These are phyloP conservation scores for Lentinula novae-zelandiae DNA, from an alignment of 1,284 basidiomycete species.

Conservation along the genomic window DNA sequence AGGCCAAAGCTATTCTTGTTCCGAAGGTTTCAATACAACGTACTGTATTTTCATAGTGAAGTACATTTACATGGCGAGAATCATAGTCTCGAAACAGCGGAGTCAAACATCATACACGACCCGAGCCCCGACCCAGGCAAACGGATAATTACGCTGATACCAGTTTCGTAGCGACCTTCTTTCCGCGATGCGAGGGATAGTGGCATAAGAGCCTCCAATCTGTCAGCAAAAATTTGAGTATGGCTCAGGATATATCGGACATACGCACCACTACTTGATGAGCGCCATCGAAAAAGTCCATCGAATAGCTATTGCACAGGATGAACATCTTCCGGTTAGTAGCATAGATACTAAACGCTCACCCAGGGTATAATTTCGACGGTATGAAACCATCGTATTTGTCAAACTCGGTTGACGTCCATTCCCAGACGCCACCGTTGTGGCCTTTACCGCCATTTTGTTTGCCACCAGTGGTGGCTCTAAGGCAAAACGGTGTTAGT, in stretches of 20 bases:
- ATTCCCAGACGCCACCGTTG: constrained; percentile 99
- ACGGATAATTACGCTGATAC: constrained; percentile 58
- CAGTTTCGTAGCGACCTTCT: constrained; percentile 79
- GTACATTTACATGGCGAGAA: too few species aligned
- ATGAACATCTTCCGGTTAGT: not conserved
- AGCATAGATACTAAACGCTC: constrained; percentile 16
- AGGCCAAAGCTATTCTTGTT: too few species aligned
- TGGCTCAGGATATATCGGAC: not conserved
- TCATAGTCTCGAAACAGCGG: too few species aligned
- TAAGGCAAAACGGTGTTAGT: constrained; percentile 22
- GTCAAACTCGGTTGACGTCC: constrained; percentile 83
- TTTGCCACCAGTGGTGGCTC: constrained; percentile 57
- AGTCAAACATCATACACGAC: constrained; percentile 55
- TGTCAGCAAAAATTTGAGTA: constrained; percentile 28
- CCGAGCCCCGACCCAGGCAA: constrained; percentile 43
- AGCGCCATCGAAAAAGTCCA: constrained; percentile 86
- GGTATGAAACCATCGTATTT: constrained; percentile 73
- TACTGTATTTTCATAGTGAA: too few species aligned
- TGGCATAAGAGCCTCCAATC: constrained; percentile 90
- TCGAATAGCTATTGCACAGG: constrained; percentile 56
- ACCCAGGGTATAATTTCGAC: constrained; percentile 83
- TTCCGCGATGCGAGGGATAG: constrained; percentile 77
- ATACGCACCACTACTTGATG: constrained; percentile 79
- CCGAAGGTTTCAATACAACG: too few species aligned
- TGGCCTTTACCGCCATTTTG: constrained; percentile 53